Percentiles rank a stretch among this genome's conserved stretches.
These are phyloP conservation scores for Furcasterigmium furcatum DNA, from an alignment of 2,329 filamentous ascomycete species.

Conservation along the genomic window DNA sequence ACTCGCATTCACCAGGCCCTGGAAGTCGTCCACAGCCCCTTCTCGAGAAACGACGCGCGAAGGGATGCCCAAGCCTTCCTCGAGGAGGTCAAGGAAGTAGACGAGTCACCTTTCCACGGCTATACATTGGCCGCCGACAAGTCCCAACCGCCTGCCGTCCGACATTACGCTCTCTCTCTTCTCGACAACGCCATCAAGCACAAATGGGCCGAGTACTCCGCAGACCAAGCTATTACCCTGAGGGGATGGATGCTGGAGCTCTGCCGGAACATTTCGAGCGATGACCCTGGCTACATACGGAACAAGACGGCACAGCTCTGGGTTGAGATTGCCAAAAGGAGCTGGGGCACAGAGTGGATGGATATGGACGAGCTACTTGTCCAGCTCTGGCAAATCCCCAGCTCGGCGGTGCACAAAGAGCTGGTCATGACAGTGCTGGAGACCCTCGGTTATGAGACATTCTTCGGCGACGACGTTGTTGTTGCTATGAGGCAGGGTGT, in stretches of 20 bases:
- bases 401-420: slow-evolving; percentile 68
- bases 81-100: slow-evolving; percentile 76
- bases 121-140: slow-evolving; percentile 76
- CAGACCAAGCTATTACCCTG: slow-evolving; percentile 65
- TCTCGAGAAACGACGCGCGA: slow-evolving; percentile 76
- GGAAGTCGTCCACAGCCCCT: slow-evolving; percentile 79
- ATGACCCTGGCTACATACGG: slow-evolving; percentile 78
- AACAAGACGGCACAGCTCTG: slow-evolving; percentile 95
- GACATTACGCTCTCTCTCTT: slow-evolving; percentile 90
- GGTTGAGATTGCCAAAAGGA: slow-evolving; percentile 91
- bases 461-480: slow-evolving; percentile 84
- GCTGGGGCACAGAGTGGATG: slow-evolving; percentile 90
- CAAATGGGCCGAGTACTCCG: slow-evolving; percentile 71
- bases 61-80: slow-evolving; percentile 82
- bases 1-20: slow-evolving; percentile 79
- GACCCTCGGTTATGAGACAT: slow-evolving; percentile 89
- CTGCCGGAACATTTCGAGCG: slow-evolving; percentile 64
- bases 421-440: slow-evolving; percentile 87
- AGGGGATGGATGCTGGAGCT: slow-evolving; percentile 77
- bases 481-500: slow-evolving; percentile 79
- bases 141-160: slow-evolving; percentile 74
- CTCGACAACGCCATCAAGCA: slow-evolving; percentile 88
- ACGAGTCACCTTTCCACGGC: slow-evolving; percentile 80
- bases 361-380: slow-evolving; percentile 88
- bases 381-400: slow-evolving; percentile 72